phyloP scores from a whole-genome alignment of 2,329 filamentous ascomycete species.

The Chaetothyriales sp. region DNA sequence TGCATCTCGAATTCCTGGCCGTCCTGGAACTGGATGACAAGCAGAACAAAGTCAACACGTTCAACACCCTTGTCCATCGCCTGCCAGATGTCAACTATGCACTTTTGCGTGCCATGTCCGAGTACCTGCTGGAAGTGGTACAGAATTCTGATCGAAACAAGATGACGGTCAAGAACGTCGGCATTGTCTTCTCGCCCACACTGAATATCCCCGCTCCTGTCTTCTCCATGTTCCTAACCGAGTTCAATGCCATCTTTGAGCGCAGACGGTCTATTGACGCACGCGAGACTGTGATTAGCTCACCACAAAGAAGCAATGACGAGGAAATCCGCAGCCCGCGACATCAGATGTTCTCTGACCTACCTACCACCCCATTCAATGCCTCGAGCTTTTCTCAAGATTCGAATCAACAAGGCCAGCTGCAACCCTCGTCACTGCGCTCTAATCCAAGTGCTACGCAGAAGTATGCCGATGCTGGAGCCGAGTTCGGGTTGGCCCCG shows the following conservation, averaged over 20 bases:
- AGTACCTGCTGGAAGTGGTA: conserved; percentile 82
- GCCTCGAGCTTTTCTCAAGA: conserved; percentile 36
- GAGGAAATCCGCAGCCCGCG: conserved; percentile 49
- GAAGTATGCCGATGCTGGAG: not conserved
- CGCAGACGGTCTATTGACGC: conserved; percentile 29
- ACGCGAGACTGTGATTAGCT: conserved; percentile 5
- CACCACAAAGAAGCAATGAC: conserved; percentile 23
- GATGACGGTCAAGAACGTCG: conserved; percentile 95
- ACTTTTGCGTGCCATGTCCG: conserved; percentile 67
- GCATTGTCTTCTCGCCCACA: conserved; percentile 94
- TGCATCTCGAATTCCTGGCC: conserved; percentile 75
- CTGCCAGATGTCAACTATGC: conserved; percentile 69
- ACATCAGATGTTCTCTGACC: conserved; percentile 50
- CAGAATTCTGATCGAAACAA: conserved; percentile 84
- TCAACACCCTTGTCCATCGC: conserved; percentile 63
- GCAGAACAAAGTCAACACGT: conserved; percentile 57
- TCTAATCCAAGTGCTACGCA: conserved; percentile 21
- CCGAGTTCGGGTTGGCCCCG: conserved; percentile 21
- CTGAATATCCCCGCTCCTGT: conserved; percentile 91
- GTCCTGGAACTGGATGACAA: conserved; percentile 67
- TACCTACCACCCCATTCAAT: conserved; percentile 49
- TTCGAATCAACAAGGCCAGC: conserved; percentile 14
- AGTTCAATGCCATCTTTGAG: conserved; percentile 75
- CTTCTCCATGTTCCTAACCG: conserved; percentile 83
- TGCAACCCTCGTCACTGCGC: conserved; percentile 39